A percentile compares a stretch with the other conserved stretches of the same genome.
phyloP scores from a whole-genome alignment of 768 basidiomycete species.

The Mycena indigotica region DNA sequence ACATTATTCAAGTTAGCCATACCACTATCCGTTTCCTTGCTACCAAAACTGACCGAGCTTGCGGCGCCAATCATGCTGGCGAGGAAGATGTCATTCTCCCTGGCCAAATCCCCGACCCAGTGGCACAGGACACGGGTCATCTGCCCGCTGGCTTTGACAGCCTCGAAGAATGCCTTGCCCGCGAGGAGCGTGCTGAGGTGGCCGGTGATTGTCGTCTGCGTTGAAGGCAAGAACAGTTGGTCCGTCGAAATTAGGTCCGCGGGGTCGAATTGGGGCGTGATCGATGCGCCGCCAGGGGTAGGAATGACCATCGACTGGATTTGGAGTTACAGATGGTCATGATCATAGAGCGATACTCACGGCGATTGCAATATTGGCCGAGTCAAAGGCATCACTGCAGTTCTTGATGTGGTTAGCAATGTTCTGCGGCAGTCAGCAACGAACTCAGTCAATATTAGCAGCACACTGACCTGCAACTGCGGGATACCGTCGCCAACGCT shows the following conservation, averaged over 20 bases:
- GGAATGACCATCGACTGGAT: background rate
- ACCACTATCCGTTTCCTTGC: background rate
- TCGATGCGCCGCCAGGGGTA: background rate
- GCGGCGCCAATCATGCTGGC: background rate
- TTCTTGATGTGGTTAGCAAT: constrained; percentile 7
- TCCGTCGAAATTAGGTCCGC: background rate
- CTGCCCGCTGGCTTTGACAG: background rate
- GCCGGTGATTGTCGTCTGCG: background rate
- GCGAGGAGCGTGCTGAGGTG: background rate
- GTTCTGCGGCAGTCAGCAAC: background rate
- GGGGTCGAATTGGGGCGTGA: background rate
- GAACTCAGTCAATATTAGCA: background rate
- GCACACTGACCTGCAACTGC: background rate
- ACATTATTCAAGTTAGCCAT: background rate
- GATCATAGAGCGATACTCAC: background rate
- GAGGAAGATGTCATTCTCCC: constrained; percentile 1
- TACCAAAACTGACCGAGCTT: background rate
- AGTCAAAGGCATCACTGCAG: constrained; percentile 6
- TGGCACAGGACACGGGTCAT: background rate
- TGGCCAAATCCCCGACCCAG: background rate
- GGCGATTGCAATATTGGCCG: background rate
- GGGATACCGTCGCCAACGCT: background rate
- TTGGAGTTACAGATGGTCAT: background rate
- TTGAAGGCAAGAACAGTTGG: background rate
- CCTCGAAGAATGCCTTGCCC: background rate